A percentile compares a stretch with the other conserved stretches of the same genome.
phyloP scores from a whole-genome alignment of 345 rosid species.

The Syzygium jambos region DNA sequence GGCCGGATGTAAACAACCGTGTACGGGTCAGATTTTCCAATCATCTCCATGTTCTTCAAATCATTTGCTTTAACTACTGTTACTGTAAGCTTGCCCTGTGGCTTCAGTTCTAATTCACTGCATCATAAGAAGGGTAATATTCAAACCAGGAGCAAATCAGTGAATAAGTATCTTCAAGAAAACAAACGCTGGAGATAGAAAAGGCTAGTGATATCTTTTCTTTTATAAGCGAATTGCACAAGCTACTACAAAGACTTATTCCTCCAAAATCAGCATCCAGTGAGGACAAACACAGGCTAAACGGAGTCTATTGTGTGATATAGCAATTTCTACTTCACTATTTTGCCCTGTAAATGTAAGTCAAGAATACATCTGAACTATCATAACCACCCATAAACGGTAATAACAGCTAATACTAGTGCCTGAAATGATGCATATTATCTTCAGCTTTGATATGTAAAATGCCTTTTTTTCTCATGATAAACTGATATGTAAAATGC shows the following conservation, averaged over 20 bases:
- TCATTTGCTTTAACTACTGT: slow-evolving; percentile 66
- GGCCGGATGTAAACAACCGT: slow-evolving; percentile 60
- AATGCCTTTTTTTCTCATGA: background rate
- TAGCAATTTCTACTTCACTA: background rate
- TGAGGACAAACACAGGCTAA: background rate
- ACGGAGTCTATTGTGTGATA: background rate
- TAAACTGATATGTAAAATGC: background rate
- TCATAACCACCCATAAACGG: background rate
- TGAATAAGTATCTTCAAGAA: background rate
- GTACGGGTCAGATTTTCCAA: slow-evolving; percentile 97
- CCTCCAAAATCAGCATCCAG: background rate
- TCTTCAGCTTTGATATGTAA: background rate
- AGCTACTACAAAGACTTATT: background rate
- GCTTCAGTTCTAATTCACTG: slow-evolving; percentile 95
- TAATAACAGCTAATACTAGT: background rate
- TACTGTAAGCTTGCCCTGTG: slow-evolving; percentile 75
- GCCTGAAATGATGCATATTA: background rate
- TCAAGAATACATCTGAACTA: background rate
- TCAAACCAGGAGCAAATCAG: background rate
- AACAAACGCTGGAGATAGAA: background rate
- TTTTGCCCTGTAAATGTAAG: background rate
- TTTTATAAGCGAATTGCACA: background rate
- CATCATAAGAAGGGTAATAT: background rate
- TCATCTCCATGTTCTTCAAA: slow-evolving; percentile 94
- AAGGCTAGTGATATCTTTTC: background rate